These are phyloP conservation scores for Medicago arabica DNA, from an alignment of 306 rosid genomes.

Conservation along the genomic window DNA sequence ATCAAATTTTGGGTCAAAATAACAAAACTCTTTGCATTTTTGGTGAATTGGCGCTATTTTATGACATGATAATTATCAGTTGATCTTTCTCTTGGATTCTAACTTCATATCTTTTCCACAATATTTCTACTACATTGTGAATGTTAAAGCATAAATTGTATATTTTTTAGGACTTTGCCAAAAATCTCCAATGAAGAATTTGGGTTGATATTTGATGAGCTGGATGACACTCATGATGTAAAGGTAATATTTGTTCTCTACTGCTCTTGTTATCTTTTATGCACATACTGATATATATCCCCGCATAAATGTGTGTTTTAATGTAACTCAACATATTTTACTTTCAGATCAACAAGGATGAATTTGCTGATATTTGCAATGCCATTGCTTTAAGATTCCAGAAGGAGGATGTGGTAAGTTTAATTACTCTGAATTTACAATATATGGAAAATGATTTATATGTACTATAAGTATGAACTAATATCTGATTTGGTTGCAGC, in stretches of 20 bases:
- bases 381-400: constrained; percentile 85
- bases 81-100: constrained; percentile 32
- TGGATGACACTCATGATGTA: constrained; percentile 84
- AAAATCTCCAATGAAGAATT: constrained; percentile 81
- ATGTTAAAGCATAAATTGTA: constrained; percentile 37
- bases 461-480: constrained; percentile 35
- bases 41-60: not conserved
- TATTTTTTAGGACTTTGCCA: constrained; percentile 77
- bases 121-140: constrained; percentile 35
- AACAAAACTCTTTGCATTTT: not conserved
- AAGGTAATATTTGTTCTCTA: constrained; percentile 56
- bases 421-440: constrained; percentile 27
- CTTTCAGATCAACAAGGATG: constrained; percentile 80
- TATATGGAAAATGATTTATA: constrained; percentile 31
- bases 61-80: constrained; percentile 5
- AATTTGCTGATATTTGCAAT: constrained; percentile 92
- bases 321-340: constrained; percentile 28
- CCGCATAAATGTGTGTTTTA: constrained; percentile 12
- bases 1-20: not conserved
- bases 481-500: constrained; percentile 65
- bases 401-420: constrained; percentile 84
- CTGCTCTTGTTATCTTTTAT: constrained; percentile 27
- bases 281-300: not conserved
- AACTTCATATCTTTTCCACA: constrained; percentile 13
- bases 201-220: constrained; percentile 87